Percentiles rank a stretch among this genome's conserved stretches.
Evolutionary conservation across 192 early-diverging fungal genomes (phyloP).

Genomic region (Rhizoclosmatium globosum): DNA sequence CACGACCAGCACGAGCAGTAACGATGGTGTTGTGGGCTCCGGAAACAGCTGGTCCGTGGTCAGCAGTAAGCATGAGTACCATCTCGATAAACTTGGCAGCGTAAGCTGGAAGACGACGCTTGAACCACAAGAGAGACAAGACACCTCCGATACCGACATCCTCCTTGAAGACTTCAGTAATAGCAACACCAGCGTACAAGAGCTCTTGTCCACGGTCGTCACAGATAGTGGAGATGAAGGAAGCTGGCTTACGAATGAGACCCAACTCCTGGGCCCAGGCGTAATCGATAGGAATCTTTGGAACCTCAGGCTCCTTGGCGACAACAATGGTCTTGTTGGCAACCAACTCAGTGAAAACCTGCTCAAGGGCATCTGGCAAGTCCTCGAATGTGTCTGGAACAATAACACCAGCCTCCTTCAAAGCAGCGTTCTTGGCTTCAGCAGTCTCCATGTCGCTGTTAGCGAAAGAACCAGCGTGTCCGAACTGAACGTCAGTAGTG

Average conservation of each 20-base stretch:
- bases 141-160: conserved; percentile 99
- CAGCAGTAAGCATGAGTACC: conserved; percentile 99
- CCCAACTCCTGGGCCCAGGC: conserved; percentile 99
- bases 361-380: conserved; percentile 80
- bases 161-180: conserved; percentile 98
- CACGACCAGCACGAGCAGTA: conserved; percentile 96
- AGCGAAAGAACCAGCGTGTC: conserved; percentile 96
- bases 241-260: conserved; percentile 96
- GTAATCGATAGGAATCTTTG: conserved; percentile 99
- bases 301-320: conserved; percentile 85
- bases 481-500: conserved; percentile 97
- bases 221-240: conserved; percentile 98
- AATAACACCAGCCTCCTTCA: conserved; percentile 85
- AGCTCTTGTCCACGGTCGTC: conserved; percentile 99
- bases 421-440: conserved; percentile 92
- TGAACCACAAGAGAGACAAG: conserved; percentile 97
- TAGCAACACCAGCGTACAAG: conserved; percentile 97
- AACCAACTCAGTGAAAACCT: conserved; percentile 83
- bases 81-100: conserved; percentile 99
- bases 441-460: conserved; percentile 97
- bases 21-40: conserved; percentile 79
- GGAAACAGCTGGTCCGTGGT: conserved; percentile 98
- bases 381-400: conserved; percentile 98
- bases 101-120: conserved; percentile 92
- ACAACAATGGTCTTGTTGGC: conserved; percentile 74